Evolutionary conservation across 192 early-diverging fungal genomes (phyloP), one percentile per base, ranked within the genome.

Genomic region (Backusella sp.): DNA sequence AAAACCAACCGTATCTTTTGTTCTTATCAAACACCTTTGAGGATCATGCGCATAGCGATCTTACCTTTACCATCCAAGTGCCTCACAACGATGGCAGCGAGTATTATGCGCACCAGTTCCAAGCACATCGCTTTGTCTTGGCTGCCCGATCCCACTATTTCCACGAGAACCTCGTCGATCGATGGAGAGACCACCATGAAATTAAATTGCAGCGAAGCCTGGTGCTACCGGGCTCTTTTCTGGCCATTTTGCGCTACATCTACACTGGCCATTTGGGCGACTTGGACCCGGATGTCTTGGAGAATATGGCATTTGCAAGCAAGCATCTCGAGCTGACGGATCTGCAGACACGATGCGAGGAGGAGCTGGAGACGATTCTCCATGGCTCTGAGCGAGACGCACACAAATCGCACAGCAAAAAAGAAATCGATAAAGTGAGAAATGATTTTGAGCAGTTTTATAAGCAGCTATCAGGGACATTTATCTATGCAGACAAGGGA

Each of bases 111-210:
- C 73, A 79, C 5, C 72, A 84, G n/a, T 72, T 86, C 65, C 23
- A 36, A 4, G 85, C 80, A 17, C 88, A 89, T 74, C 68, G 85
- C 15, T 81, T 68, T 66, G 68, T 88, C 9, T 66, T 88, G 32
- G 78, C 77, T 0, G 81, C 86, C 0, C 73, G 88, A 28, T 84
- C 76, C 12, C 34, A 68, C 1, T 86, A 70, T 76, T 85, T 89
- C 37, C 62, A 72, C 32, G 34, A 28, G 14, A 66, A 82, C 4
- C 62, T 88, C 4, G 26, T 69, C 12, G 66, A 65, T 11, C 82
- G 74, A 41, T 88, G 56, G 56, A 26, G 12, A 11, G 26, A 62
- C 56, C 9, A 62, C 4, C 8, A 62, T 28, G 56, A 62, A 3
- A 62, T 62, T 26, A 62, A 62, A 26, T 28, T 62, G 3, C 56